Percentiles rank a stretch among this genome's conserved stretches.
Evolutionary conservation across 225 moss, liverwort and hornwort species (phyloP).

Genomic region (Neckera pumila): DNA sequence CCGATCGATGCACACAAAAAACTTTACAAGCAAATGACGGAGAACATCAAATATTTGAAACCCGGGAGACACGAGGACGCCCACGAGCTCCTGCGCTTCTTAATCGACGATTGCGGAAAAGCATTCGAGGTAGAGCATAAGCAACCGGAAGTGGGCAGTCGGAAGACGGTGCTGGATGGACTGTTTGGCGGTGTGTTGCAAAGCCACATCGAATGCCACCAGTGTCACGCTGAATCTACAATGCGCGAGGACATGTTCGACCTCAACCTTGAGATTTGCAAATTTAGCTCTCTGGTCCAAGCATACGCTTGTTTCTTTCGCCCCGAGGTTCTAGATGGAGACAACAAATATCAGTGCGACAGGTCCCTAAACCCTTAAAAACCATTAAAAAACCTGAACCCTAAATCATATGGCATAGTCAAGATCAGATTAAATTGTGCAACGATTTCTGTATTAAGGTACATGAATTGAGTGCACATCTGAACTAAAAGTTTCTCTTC

Average conservation of each 20-base stretch:
- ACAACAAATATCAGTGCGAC: background rate
- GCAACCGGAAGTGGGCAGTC: background rate
- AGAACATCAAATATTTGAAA: background rate
- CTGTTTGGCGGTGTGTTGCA: background rate
- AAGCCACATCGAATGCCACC: background rate
- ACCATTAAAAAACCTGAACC: background rate
- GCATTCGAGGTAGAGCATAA: background rate
- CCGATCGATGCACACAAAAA: background rate
- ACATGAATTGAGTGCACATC: background rate
- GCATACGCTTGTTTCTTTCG: background rate
- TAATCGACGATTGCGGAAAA: background rate
- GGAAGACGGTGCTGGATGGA: background rate
- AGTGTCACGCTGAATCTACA: background rate
- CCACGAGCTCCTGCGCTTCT: background rate
- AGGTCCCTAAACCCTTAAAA: background rate
- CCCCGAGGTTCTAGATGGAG: background rate
- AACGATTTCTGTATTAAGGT: background rate
- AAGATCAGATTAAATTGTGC: background rate
- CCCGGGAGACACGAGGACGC: background rate
- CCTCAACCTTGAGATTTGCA: background rate
- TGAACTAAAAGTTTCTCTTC: background rate
- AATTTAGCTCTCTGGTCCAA: background rate
- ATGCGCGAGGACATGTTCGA: background rate
- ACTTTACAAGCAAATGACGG: background rate
- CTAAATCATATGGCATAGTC: background rate